Evolutionary conservation across 163 green algal genomes (phyloP).

Genomic region (Prototheca cutis): DNA sequence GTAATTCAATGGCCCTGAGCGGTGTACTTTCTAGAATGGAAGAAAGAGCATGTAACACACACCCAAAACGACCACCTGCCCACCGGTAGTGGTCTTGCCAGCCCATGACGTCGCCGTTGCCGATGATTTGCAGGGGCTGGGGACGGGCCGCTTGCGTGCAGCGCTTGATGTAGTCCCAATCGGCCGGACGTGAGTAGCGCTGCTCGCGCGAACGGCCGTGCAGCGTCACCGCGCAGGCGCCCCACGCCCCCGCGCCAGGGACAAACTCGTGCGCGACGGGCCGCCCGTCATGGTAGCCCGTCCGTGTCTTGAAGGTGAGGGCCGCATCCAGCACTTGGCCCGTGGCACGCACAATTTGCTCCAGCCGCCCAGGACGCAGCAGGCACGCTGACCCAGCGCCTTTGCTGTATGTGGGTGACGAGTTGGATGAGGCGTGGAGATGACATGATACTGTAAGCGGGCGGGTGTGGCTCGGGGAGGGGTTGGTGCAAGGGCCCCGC

Average conservation of each 20-base stretch:
- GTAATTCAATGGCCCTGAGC: too few species aligned
- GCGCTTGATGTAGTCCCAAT: constrained; percentile 85
- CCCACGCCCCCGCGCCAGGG: constrained; percentile 53
- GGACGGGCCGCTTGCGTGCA: constrained; percentile 12
- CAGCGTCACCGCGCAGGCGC: constrained; percentile 73
- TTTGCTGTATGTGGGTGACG: constrained; percentile 37
- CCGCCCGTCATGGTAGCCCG: constrained; percentile 61
- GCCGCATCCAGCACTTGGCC: constrained; percentile 39
- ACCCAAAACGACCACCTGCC: too few species aligned
- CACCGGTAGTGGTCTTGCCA: constrained; percentile 67
- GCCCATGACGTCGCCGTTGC: constrained; percentile 87
- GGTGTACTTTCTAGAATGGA: too few species aligned
- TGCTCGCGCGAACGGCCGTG: constrained; percentile 88
- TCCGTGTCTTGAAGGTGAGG: constrained; percentile 85
- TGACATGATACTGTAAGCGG: too few species aligned
- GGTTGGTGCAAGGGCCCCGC: too few species aligned
- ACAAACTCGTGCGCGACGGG: constrained; percentile 76
- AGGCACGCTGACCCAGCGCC: constrained; percentile 70
- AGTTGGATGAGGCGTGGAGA: too few species aligned
- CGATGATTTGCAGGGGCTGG: constrained; percentile 67
- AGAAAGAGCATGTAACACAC: too few species aligned
- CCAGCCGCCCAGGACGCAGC: constrained; percentile 48
- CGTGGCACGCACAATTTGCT: constrained; percentile 54
- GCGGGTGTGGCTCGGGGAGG: too few species aligned
- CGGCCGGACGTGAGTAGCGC: constrained; percentile 57